A percentile compares a stretch with the other conserved stretches of the same genome.
phyloP scores from a whole-genome alignment of 2,329 filamentous ascomycete species.

The Teratosphaeria gauchensis region DNA sequence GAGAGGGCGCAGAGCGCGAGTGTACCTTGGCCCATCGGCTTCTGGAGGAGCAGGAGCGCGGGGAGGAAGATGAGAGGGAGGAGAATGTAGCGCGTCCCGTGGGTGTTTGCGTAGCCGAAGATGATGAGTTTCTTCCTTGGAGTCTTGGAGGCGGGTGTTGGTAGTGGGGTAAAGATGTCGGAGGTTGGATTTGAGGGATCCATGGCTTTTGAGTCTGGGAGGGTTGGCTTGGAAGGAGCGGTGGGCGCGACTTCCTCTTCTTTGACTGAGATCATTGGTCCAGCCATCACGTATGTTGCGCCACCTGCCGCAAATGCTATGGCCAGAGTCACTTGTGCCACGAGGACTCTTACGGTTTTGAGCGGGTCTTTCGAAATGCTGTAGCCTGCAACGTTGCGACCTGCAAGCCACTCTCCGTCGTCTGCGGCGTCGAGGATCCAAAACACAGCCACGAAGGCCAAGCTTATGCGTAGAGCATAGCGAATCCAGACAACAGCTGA shows the following conservation, averaged over 20 bases:
- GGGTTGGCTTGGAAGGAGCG: slow-evolving; percentile 10
- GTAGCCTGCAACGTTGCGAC: not conserved
- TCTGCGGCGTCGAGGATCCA: slow-evolving; percentile 87
- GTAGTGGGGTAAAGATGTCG: slow-evolving; percentile 29
- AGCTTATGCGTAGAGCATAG: slow-evolving; percentile 63
- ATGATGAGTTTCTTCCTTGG: slow-evolving; percentile 45
- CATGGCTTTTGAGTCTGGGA: slow-evolving; percentile 13
- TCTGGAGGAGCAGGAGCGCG: slow-evolving; percentile 70
- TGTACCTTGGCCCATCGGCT: slow-evolving; percentile 86
- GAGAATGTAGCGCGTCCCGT: slow-evolving; percentile 81
- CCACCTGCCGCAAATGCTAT: slow-evolving; percentile 76
- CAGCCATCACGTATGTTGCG: slow-evolving; percentile 74
- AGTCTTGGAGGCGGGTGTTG: slow-evolving; percentile 18
- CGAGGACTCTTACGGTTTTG: slow-evolving; percentile 63
- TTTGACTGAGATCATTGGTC: slow-evolving; percentile 70
- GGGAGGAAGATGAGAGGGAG: slow-evolving; percentile 70
- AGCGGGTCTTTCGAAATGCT: slow-evolving; percentile 49
- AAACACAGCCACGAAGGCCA: slow-evolving; percentile 68
- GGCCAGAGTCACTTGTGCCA: slow-evolving; percentile 72
- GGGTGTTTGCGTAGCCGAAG: slow-evolving; percentile 84
- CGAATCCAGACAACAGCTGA: slow-evolving; percentile 78
- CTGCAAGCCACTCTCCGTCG: slow-evolving; percentile 68
- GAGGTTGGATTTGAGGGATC: slow-evolving; percentile 23
- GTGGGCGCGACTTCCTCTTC: slow-evolving; percentile 19
- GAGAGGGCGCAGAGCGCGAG: slow-evolving; percentile 80